Evolutionary conservation across 164 flowering plant genomes (phyloP).

Genomic region (Annona cherimola): DNA sequence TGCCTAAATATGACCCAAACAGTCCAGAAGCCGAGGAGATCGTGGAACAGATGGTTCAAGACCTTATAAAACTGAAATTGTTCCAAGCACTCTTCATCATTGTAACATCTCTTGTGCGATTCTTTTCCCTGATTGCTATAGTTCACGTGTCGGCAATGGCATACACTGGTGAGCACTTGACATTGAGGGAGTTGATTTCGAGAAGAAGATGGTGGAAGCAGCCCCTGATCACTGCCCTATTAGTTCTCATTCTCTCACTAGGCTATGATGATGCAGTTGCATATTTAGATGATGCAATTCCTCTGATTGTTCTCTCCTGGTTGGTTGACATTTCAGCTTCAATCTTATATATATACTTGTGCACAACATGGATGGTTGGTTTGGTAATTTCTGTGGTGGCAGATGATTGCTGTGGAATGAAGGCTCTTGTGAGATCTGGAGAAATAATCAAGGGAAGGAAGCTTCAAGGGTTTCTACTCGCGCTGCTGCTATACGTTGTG

Average conservation of each 20-base stretch:
- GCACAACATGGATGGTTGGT: slow-evolving; percentile 18
- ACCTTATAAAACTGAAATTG: slow-evolving; percentile 1
- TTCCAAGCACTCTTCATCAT: not conserved
- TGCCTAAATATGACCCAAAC: not conserved
- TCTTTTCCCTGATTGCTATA: slow-evolving; percentile 7
- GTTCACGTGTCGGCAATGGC: slow-evolving; percentile 19
- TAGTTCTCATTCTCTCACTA: not conserved
- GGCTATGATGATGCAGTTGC: not conserved
- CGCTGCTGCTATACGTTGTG: not conserved
- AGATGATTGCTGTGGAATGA: slow-evolving; percentile 23
- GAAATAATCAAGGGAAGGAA: slow-evolving; percentile 14
- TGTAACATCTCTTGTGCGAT: not conserved
- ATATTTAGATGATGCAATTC: not conserved
- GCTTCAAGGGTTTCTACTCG: not conserved
- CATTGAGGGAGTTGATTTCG: slow-evolving; percentile 13
- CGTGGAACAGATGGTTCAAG: slow-evolving; percentile 13
- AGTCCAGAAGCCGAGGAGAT: not conserved
- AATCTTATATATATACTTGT: slow-evolving; percentile 4
- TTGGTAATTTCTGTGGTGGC: slow-evolving; percentile 30
- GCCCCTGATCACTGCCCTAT: slow-evolving; percentile 16
- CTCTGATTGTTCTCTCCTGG: not conserved
- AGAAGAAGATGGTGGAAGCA: slow-evolving; percentile 12
- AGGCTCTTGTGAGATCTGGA: slow-evolving; percentile 28
- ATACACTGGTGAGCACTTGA: slow-evolving; percentile 3
- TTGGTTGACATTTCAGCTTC: not conserved